Evolutionary conservation across 768 basidiomycete species (phyloP).

Genomic region (Podaxis carcinomalis): DNA sequence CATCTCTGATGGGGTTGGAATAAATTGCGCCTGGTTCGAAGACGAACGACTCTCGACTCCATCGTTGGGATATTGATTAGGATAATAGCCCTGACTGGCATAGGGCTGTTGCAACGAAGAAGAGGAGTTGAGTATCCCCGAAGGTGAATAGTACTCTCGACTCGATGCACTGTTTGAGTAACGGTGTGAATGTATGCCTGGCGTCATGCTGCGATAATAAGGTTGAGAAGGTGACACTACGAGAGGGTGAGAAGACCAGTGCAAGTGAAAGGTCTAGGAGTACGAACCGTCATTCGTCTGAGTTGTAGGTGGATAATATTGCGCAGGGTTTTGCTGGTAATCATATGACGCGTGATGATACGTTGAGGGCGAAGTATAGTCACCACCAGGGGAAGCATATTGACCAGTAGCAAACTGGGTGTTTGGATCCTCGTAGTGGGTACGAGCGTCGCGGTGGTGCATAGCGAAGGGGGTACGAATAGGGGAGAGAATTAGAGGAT

Average conservation of each 20-base stretch:
- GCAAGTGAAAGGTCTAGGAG: neutral
- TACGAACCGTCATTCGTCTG: slow-evolving; percentile 21
- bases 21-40: slow-evolving; percentile 22
- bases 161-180: slow-evolving; percentile 24
- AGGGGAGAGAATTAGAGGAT: slow-evolving; percentile 18
- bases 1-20: slow-evolving; percentile 31
- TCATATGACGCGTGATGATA: slow-evolving; percentile 21
- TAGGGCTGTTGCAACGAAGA: slow-evolving; percentile 16
- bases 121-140: slow-evolving; percentile 18
- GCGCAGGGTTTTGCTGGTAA: slow-evolving; percentile 28
- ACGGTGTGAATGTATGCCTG: slow-evolving; percentile 26
- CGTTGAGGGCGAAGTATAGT: slow-evolving; percentile 21
- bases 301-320: slow-evolving; percentile 30
- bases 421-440: slow-evolving; percentile 38
- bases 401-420: slow-evolving; percentile 26
- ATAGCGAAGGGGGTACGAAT: slow-evolving; percentile 22
- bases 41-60: slow-evolving; percentile 20
- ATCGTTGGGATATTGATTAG: slow-evolving; percentile 13
- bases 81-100: slow-evolving; percentile 17
- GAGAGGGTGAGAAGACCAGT: slow-evolving; percentile 4
- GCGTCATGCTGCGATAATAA: slow-evolving; percentile 35
- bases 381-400: slow-evolving; percentile 21
- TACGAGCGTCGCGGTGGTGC: slow-evolving; percentile 37
- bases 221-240: slow-evolving; percentile 17
- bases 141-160: slow-evolving; percentile 21